Evolutionary conservation across 2,329 filamentous ascomycete species (phyloP), one percentile per base, ranked within the genome.

Genomic region (Eutypa lata): DNA sequence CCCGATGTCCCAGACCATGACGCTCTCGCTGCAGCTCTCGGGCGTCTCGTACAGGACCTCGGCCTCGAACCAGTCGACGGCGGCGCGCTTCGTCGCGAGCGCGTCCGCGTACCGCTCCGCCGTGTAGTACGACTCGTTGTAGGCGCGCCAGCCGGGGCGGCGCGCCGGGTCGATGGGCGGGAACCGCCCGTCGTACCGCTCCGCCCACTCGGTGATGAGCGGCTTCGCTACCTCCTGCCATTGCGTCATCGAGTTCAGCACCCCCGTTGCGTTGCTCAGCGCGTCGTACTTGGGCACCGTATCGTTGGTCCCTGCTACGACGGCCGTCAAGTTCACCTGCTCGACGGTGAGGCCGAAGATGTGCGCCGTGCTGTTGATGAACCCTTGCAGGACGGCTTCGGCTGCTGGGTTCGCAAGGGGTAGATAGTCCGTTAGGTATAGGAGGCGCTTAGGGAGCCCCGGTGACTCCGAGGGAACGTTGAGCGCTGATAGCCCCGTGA

Each of bases 1-100:
- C 10, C 73, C 72, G 48, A 74, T 71, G 55, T 75, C 73, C 57
- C 71, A 72, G 21, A 75, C 58, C 61, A 74, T 67, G 18, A 76
- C 59, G 35, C 62, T 65, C 48, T 74, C 71, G 6, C 71, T 73
- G 53, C 73, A 75, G 2, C 68, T 71, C 40, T 70, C 66, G 7
- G 65, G 26, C 26, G 38, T 1, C 68, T 72, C 44, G 59, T 62
- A 58, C 64, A 74, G 68, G 3, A 74, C 54, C 24, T 69, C 54
- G 3, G 57, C 48, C 48, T 74, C 70, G 57, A 73, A 73, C 66
- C 68, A 72, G 49, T 70, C 64, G 1, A 72, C 71, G 6, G 60
- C 59, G 14, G 47, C 43, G 22, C 66, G 67, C 57, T 73, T 73
- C 16, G 52, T 57, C 2, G 53, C 49, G 7, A 68, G 53, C 1